Evolutionary conservation across 1,139 yeast species (phyloP), one percentile per base, ranked within the genome.

Genomic region (Starmera stellimalicola): DNA sequence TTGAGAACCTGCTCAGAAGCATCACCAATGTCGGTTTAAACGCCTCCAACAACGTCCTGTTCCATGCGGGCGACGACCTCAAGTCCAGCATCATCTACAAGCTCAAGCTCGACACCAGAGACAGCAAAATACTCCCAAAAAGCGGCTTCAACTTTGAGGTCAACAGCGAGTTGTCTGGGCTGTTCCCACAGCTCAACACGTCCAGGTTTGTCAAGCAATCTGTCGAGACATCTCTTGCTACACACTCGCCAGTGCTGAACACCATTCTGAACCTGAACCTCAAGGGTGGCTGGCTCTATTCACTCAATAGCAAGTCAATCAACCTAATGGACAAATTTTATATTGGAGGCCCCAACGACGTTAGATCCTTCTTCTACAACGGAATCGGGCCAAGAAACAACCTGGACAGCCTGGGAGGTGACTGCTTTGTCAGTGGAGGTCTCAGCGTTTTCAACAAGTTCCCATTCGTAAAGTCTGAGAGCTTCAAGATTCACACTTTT

Each of bases 371-470:
- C 52, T 63, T 67, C 26, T 59, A 77, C 47, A 81, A 84, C 55
- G 94, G 95, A 0, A 54, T 88, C 24, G 98, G 98, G 0, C 96
- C 97, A 1, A 78, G 81, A 48, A 79, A 57, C 30, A 39, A 49
- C n/a, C 52, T 51, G 16, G 60, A 61, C 39, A 47, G 81, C 2
- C 54, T 85, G 15, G 98, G 98, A 4, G 98, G 97, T 4, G 87
- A 87, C 50, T 62, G 76, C 2, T 81, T 76, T 44, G 50, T 75
- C 23, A 75, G 80, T 15, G 76, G 80, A 24, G 96, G 96, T 2
- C 43, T 77, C 0, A 79, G 93, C 33, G 33, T 79, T 15, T 69
- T 84, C 36, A 64, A 81, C 3, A 70, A 70, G 30, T 48, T 91
- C 9, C 97, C 96, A 2, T 62, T 62, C 37, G 51, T 71, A 14